These are phyloP conservation scores for Pichia sp. DNA, from an alignment of 1,139 yeast genomes.

Conservation along the genomic window DNA sequence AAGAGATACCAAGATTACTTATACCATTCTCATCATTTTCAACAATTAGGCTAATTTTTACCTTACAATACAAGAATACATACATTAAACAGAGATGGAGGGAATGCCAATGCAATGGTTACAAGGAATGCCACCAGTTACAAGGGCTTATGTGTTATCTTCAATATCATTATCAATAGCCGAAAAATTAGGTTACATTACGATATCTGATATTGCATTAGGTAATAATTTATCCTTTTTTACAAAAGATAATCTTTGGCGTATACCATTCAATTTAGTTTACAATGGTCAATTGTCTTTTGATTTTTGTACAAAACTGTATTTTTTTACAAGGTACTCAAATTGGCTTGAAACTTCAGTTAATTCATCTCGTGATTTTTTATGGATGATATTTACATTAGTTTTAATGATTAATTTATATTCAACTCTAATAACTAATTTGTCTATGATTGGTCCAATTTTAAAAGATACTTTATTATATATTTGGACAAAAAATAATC, in stretches of 20 bases:
- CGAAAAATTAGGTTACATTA: slow-evolving; percentile 30
- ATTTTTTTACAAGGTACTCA: slow-evolving; percentile 35
- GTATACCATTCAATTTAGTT: slow-evolving; percentile 17
- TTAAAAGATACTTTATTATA: slow-evolving; percentile 36
- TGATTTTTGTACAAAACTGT: slow-evolving; percentile 33
- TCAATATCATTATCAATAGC: slow-evolving; percentile 29
- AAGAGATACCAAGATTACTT: background rate
- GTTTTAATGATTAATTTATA: slow-evolving; percentile 28
- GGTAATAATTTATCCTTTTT: slow-evolving; percentile 1
- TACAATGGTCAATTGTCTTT: slow-evolving; percentile 36
- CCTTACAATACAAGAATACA: no score
- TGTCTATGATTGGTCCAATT: slow-evolving; percentile 33
- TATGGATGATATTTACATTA: slow-evolving; percentile 36
- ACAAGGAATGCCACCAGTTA: slow-evolving; percentile 36
- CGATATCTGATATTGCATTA: slow-evolving; percentile 16
- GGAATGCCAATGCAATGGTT: slow-evolving; percentile 34
- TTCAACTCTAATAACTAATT: slow-evolving; percentile 28
- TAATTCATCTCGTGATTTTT: slow-evolving; percentile 32
- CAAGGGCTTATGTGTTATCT: slow-evolving; percentile 30
- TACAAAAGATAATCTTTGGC: slow-evolving; percentile 2
- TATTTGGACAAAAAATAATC: slow-evolving; percentile 42
- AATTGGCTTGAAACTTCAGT: slow-evolving; percentile 37
- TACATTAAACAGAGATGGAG: no score
- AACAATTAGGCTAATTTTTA: background rate
- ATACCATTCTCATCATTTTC: background rate